Conservation (phyloP, 108 stramenopile species). For the Pseudonitzschia multiseries region DNA sequence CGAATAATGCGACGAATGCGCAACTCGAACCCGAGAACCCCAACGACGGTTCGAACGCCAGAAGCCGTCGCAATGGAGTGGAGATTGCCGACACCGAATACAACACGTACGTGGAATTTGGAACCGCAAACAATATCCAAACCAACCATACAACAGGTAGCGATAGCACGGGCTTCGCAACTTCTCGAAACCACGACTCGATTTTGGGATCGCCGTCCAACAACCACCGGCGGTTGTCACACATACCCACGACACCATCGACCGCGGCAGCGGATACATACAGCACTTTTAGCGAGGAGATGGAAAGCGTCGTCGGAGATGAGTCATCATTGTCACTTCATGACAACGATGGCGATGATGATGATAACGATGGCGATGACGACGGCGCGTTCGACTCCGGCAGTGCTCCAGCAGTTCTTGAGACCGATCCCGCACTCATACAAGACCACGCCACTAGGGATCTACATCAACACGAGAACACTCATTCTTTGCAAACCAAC, state of each 20-base stretch:
- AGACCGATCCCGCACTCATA: too few relatives aligned
- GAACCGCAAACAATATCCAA: not conserved
- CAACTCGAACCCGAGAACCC: conserved; percentile 1
- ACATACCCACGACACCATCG: conserved; percentile 1
- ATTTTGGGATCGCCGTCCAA: not conserved
- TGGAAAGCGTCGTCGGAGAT: not conserved
- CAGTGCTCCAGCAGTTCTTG: too few relatives aligned
- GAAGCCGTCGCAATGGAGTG: not conserved
- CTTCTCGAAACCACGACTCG: not conserved
- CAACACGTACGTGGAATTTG: not conserved
- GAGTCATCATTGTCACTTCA: too few relatives aligned
- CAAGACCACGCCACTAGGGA: too few relatives aligned
- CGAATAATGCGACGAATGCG: too few relatives aligned
- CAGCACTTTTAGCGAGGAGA: not conserved
- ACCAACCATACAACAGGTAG: too few relatives aligned
- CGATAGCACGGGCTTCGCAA: not conserved
- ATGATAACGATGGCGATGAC: too few relatives aligned
- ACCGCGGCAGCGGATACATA: not conserved
- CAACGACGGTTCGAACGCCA: too few relatives aligned
- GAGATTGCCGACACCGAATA: not conserved
- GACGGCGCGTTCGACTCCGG: too few relatives aligned
- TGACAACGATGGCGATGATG: too few relatives aligned
- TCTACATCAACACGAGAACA: too few relatives aligned
- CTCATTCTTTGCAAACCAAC: too few relatives aligned
- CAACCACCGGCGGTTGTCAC: conserved; percentile 5